Conservation (phyloP, 2,329 filamentous ascomycete genomes). For the Penicillium olsonii region DNA sequence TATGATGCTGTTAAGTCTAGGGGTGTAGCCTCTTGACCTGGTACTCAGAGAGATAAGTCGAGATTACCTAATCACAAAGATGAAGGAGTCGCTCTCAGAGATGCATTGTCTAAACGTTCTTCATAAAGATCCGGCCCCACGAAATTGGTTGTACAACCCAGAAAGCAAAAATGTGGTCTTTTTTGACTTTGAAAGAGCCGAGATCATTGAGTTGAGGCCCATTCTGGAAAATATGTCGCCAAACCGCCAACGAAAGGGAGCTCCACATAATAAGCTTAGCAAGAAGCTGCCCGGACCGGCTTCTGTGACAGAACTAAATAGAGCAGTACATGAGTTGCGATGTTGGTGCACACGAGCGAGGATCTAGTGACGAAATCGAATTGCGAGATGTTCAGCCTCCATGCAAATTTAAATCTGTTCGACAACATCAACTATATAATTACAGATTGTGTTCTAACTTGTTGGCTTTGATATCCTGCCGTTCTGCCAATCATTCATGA, state of each 20-base stretch:
- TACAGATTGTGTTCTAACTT: too few species aligned
- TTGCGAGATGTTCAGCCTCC: too few species aligned
- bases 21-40: slow-evolving; percentile 16
- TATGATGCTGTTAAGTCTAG: slow-evolving; percentile 23
- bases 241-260: slow-evolving; percentile 15
- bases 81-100: slow-evolving; percentile 16
- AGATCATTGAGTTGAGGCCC: slow-evolving; percentile 6
- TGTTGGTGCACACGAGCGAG: not conserved
- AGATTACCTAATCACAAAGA: slow-evolving; percentile 13
- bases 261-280: not conserved
- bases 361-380: slow-evolving; percentile 13
- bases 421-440: too few species aligned
- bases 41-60: slow-evolving; percentile 6
- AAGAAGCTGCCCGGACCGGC: not conserved
- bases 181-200: slow-evolving; percentile 23
- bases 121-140: slow-evolving; percentile 19
- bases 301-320: not conserved
- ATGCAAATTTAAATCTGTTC: too few species aligned
- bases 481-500: too few species aligned
- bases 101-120: slow-evolving; percentile 21
- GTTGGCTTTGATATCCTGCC: too few species aligned
- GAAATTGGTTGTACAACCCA: slow-evolving; percentile 19
- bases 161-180: slow-evolving; percentile 17
- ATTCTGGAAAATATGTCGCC: slow-evolving; percentile 11
- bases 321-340: not conserved